Base-by-base conservation (phyloP, 805 yeast species). In the Phaffomyces thermotolerans region DNA sequence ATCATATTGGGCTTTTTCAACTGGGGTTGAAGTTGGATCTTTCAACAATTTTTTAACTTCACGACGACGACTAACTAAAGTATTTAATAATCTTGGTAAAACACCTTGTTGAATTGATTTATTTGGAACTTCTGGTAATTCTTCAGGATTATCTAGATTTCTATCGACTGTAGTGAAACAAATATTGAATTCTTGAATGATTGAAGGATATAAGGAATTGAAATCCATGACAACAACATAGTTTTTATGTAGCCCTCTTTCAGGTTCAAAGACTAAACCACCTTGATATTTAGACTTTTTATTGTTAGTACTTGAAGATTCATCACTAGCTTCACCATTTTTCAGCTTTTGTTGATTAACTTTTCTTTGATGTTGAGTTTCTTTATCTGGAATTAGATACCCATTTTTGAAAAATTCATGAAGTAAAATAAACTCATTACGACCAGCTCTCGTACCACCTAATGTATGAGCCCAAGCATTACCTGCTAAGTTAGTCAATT, bases 241-340 rank as follows among this genome's bases (percentile, higher is more conserved):
- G 52, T 87, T 84, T 59, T 87, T 88, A 60, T 91, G 96, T 34
- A 93, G 69, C 2, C 99, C 99, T 59, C 84, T 88, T 57, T 86
- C 96, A 1, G 99, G 99, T 51, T 93, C 99, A 63, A 93, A 87
- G 27, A 93, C 99, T 51, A 88, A 73, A 61, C 99, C 96, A 71
- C 96, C 96, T 60, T 84, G 86, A 60, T 68, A 88, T 58, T 85
- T 85, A 15, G 88, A 81, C 59, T 81, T 84, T 57, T 78, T 77
- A 50, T 70, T 74, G 7, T 75, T 74, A 6, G 79, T 69, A 2
- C 71, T 72, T 3, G 67, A 66, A 4, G 74, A 66, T 30, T 75
- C 72, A 8, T 64, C 67, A 22, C 59, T 68, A 15, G 59, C 63
- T 17, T 57, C 66, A 30, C 52, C 60, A 15, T 46, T 48, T 14